These are phyloP conservation scores for Microstroma glucosiphilum DNA, from an alignment of 1,284 basidiomycete species.

Conservation along the genomic window DNA sequence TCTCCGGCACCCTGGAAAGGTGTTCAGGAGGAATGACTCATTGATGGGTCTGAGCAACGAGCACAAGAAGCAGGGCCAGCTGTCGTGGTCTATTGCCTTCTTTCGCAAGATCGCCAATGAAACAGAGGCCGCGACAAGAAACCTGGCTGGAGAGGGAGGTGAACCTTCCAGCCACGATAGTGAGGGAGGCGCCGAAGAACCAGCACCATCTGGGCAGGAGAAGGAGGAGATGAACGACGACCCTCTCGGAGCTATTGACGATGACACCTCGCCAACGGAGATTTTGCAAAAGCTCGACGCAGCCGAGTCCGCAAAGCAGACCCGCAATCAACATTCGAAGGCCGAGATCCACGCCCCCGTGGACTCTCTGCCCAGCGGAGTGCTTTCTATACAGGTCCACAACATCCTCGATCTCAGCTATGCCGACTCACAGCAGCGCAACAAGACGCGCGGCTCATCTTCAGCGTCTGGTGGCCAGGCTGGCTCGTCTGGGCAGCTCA, in stretches of 20 bases:
- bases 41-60: constrained; percentile 23
- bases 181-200: not conserved
- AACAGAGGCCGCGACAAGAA: not conserved
- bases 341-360: constrained; percentile 28
- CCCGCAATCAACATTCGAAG: constrained; percentile 10
- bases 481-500: constrained; percentile 29
- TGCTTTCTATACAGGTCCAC: constrained; percentile 33
- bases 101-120: constrained; percentile 22
- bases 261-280: constrained; percentile 2
- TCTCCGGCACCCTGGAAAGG: constrained; percentile 37
- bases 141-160: not conserved
- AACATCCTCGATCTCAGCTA: constrained; percentile 49
- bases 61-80: constrained; percentile 27
- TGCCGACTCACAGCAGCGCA: constrained; percentile 35
- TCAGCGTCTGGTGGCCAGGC: constrained; percentile 5
- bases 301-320: constrained; percentile 6
- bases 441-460: constrained; percentile 27
- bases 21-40: constrained; percentile 17
- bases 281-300: not conserved
- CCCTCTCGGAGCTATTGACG: not conserved
- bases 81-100: constrained; percentile 28
- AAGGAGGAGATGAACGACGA: constrained; percentile 1
- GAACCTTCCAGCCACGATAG: constrained; percentile 2
- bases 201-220: not conserved
- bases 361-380: constrained; percentile 21